phyloP scores from a whole-genome alignment of 2,329 filamentous ascomycete genomes.

The Fusarium sacchari region DNA sequence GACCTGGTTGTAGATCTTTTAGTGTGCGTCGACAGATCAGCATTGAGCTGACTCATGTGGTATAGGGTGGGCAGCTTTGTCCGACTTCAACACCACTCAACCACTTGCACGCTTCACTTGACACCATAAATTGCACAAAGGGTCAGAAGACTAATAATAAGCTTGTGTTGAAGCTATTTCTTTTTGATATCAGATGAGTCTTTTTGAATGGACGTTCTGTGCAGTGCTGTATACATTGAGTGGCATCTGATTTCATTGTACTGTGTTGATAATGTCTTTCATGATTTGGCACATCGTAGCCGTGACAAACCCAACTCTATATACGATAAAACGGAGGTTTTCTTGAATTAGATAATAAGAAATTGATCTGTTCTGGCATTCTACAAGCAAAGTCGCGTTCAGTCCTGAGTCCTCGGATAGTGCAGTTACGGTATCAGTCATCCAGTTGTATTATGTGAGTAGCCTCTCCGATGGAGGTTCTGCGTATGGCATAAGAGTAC shows the following conservation, averaged over 20 bases:
- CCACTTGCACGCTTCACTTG: neutral
- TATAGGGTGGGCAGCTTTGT: slow-evolving; percentile 4
- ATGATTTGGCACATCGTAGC: neutral
- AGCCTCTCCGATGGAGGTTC: neutral
- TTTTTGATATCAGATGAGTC: neutral
- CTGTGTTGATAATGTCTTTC: neutral
- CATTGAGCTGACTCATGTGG: neutral
- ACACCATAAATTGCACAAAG: neutral
- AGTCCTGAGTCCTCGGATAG: neutral
- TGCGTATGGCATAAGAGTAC: too few relatives aligned
- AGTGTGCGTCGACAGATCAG: neutral
- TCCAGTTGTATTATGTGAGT: neutral
- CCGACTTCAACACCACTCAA: neutral
- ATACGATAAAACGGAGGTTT: neutral
- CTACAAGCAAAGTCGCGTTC: neutral
- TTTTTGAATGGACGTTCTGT: too few relatives aligned
- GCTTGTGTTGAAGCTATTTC: neutral
- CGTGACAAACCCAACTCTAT: too few relatives aligned
- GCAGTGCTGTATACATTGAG: neutral
- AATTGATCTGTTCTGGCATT: neutral
- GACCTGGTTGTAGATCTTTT: slow-evolving; percentile 9
- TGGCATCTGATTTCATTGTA: too few relatives aligned
- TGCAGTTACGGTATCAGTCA: neutral
- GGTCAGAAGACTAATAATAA: neutral
- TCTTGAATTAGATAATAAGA: neutral